These are phyloP conservation scores for Fusarium heterosporum DNA, from an alignment of 2,329 filamentous ascomycete genomes.

Conservation along the genomic window DNA sequence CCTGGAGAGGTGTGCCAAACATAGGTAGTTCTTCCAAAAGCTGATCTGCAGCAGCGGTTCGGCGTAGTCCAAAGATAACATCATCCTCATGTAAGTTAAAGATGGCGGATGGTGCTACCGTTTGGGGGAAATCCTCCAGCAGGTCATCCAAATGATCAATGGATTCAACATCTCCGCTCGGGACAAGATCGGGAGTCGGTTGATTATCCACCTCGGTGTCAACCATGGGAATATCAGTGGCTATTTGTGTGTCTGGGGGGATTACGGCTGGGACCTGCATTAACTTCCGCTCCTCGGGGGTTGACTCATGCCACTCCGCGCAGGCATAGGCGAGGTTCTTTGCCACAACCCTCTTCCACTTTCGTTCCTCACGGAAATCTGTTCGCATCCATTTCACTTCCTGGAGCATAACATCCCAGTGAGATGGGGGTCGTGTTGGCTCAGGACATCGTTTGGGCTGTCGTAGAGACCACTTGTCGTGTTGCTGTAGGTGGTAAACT, in stretches of 20 bases:
- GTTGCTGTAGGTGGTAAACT: conserved; percentile 90
- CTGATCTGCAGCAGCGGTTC: conserved; percentile 79
- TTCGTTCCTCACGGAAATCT: conserved; percentile 92
- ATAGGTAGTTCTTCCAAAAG: conserved; percentile 84
- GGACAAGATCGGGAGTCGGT: conserved; percentile 74
- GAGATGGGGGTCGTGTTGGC: conserved; percentile 78
- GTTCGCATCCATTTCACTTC: conserved; percentile 99
- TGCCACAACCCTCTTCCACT: conserved; percentile 89
- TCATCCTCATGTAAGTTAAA: conserved; percentile 87
- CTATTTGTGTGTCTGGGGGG: conserved; percentile 55
- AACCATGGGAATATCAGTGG: conserved; percentile 50
- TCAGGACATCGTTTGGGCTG: conserved; percentile 89
- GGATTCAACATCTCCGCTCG: conserved; percentile 71
- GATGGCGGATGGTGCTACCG: conserved; percentile 78
- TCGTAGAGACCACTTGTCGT: conserved; percentile 90
- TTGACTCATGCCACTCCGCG: conserved; percentile 80
- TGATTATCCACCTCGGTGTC: conserved; percentile 59
- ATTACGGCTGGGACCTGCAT: conserved; percentile 75
- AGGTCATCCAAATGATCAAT: conserved; percentile 58
- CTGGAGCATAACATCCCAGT: conserved; percentile 87
- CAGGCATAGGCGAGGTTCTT: conserved; percentile 85
- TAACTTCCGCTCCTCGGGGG: conserved; percentile 69
- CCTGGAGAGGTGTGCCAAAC: conserved; percentile 74
- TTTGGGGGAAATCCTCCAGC: conserved; percentile 57
- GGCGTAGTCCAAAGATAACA: conserved; percentile 80